Conservation (phyloP, 2,329 filamentous ascomycete genomes). For the Helicocarpus griseus region DNA sequence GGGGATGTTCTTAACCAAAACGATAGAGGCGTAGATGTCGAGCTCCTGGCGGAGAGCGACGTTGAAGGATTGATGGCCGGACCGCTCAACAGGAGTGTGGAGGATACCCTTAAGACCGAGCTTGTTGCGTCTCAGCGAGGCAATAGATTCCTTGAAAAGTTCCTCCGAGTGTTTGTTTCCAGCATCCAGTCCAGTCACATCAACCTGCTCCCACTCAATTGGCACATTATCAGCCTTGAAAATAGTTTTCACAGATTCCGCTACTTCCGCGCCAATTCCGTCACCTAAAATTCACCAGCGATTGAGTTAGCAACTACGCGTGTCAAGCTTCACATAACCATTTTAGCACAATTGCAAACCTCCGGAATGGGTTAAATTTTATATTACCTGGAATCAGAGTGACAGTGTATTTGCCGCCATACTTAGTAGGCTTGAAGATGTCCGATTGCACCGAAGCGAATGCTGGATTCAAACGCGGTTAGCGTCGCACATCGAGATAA, state of each 20-base stretch:
- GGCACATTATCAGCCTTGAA: constrained; percentile 99
- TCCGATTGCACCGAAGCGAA: constrained; percentile 82
- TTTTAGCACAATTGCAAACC: neutral
- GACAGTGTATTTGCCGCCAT: constrained; percentile 98
- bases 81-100: constrained; percentile 92
- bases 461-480: constrained; percentile 34
- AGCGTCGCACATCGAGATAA: neutral
- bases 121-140: constrained; percentile 96
- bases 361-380: constrained; percentile 12
- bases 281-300: constrained; percentile 48
- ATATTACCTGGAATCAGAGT: constrained; percentile 81
- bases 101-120: constrained; percentile 97
- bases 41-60: constrained; percentile 97
- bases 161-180: constrained; percentile 83
- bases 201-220: constrained; percentile 97
- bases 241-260: constrained; percentile 96
- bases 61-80: constrained; percentile 98
- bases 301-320: neutral
- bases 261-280: constrained; percentile 95
- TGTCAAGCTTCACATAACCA: neutral
- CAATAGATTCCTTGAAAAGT: constrained; percentile 89
- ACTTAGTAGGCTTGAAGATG: constrained; percentile 98
- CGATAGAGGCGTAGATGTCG: constrained; percentile 97
- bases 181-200: constrained; percentile 82
- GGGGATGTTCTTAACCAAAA: constrained; percentile 98